Percentiles rank a stretch among this genome's conserved stretches.
Evolutionary conservation across 192 early-diverging fungal species (phyloP).

Genomic region (Backusella australiensis): DNA sequence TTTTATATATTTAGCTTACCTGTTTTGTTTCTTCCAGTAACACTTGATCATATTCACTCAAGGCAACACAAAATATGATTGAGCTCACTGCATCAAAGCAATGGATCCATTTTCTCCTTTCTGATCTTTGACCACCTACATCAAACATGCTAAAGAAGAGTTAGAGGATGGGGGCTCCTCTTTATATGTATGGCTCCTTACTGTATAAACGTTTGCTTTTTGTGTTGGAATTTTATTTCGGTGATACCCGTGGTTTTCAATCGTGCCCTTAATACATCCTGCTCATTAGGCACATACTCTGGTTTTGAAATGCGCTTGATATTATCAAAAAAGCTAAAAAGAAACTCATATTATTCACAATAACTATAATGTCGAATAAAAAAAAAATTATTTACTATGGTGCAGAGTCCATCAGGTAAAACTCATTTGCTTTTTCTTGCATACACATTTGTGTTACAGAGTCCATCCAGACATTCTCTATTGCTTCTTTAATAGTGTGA

Average conservation of each 20-base stretch:
- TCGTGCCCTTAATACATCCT: slow-evolving; percentile 90
- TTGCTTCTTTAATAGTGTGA: slow-evolving; percentile 64
- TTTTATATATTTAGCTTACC: slow-evolving; percentile 26
- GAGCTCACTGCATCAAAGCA: slow-evolving; percentile 86
- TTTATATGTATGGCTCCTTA: slow-evolving; percentile 31
- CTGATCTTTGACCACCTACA: slow-evolving; percentile 82
- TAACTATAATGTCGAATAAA: neutral
- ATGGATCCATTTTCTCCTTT: slow-evolving; percentile 87
- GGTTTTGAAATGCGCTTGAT: slow-evolving; percentile 80
- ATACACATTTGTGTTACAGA: slow-evolving; percentile 60
- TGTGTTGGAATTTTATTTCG: slow-evolving; percentile 87
- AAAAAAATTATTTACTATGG: slow-evolving; percentile 65
- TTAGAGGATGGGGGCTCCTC: neutral
- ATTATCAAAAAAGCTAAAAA: slow-evolving; percentile 82
- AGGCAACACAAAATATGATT: slow-evolving; percentile 91
- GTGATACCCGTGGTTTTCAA: slow-evolving; percentile 97
- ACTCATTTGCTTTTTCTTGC: slow-evolving; percentile 69
- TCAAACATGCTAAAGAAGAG: slow-evolving; percentile 70
- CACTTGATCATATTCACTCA: slow-evolving; percentile 93
- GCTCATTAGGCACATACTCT: slow-evolving; percentile 87
- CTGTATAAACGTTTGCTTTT: slow-evolving; percentile 86
- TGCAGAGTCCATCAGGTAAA: slow-evolving; percentile 91
- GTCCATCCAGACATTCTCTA: slow-evolving; percentile 75
- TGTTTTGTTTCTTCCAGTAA: slow-evolving; percentile 79
- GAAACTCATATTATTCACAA: slow-evolving; percentile 4